Base-by-base conservation (phyloP, 2,329 filamentous ascomycete genomes). In the Aquanectria penicillioides region DNA sequence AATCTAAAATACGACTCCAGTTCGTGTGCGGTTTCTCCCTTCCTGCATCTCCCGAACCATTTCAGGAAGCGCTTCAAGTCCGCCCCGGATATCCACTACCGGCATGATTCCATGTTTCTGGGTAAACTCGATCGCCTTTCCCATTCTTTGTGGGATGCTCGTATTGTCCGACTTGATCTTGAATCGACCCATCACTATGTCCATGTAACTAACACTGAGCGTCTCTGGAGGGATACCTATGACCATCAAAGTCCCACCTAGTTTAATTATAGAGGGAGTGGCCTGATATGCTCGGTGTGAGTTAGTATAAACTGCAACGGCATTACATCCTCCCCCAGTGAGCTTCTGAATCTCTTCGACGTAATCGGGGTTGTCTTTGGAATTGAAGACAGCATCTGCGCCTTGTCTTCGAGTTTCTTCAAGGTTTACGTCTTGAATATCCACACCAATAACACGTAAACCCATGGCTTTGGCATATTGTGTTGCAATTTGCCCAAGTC, bases 401-500 rank as follows among this genome's bases (percentile, higher is more conserved):
- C 79, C 76, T 25, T 76, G 72, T 29, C 73, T 71, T 47, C 71
- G 77, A 13, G 74, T 72, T 59, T 76, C 73, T 18, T 73, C 71
- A 2, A 80, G 74, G 48, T 77, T 78, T 4, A 69, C 69, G 53
- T 81, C 75, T 49, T 77, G 79, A 47, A 79, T 75, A 52, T 82
- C 80, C 38, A 82, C 72, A 18, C 74, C 79, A 11, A 81, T 73
- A 9, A 77, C 74, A 51, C 75, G 75, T 52, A 76, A 70, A 11
- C 78, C 78, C 75, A 79, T 78, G 20, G 79, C 80, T 62, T 79
- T 80, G 13, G 78, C 78, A 62, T 74, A 81, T 59, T 81, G 78
- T 8, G 78, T 73, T 4, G 78, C 79, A 50, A 81, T 75, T 63
- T 81, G 79, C 7, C 80, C 80, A 13, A 81, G 70, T 10, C 79